Conservation (phyloP, 148 eudicot species). For the Silene conica region DNA sequence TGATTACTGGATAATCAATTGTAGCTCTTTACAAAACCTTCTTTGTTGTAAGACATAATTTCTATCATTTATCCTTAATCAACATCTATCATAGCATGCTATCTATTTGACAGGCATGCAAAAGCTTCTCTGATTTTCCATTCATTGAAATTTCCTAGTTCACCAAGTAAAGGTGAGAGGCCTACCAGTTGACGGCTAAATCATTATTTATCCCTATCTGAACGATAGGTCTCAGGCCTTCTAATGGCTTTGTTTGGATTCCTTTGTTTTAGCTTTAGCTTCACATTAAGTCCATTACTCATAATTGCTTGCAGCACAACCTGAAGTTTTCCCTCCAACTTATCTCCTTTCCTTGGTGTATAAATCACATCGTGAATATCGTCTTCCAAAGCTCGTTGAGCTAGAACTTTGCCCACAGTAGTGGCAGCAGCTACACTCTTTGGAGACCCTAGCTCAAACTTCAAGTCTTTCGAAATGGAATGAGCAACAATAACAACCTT, state of each 20-base stretch:
- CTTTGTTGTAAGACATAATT: not conserved
- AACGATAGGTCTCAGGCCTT: not conserved
- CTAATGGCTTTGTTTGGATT: slow-evolving; percentile 33
- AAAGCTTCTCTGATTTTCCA: not conserved
- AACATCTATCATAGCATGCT: not conserved
- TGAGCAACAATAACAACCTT: slow-evolving; percentile 89
- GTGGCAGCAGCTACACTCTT: slow-evolving; percentile 59
- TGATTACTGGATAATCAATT: no score
- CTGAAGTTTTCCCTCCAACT: slow-evolving; percentile 71
- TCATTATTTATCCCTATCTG: slow-evolving; percentile 2
- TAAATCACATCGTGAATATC: slow-evolving; percentile 78
- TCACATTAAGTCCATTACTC: slow-evolving; percentile 57
- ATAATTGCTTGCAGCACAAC: slow-evolving; percentile 61
- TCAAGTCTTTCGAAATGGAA: slow-evolving; percentile 92
- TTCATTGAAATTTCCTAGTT: not conserved
- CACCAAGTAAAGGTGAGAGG: not conserved
- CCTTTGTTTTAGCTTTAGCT: slow-evolving; percentile 69
- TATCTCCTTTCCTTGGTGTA: slow-evolving; percentile 77
- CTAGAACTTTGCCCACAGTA: slow-evolving; percentile 68
- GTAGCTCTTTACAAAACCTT: not conserved
- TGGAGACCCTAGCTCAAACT: slow-evolving; percentile 63
- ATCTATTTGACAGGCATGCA: not conserved
- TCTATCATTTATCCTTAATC: not conserved
- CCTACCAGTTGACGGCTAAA: not conserved
- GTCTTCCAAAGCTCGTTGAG: slow-evolving; percentile 77